phyloP scores from a whole-genome alignment of 2,329 filamentous ascomycete species.

The Macroventuria anomochaeta region DNA sequence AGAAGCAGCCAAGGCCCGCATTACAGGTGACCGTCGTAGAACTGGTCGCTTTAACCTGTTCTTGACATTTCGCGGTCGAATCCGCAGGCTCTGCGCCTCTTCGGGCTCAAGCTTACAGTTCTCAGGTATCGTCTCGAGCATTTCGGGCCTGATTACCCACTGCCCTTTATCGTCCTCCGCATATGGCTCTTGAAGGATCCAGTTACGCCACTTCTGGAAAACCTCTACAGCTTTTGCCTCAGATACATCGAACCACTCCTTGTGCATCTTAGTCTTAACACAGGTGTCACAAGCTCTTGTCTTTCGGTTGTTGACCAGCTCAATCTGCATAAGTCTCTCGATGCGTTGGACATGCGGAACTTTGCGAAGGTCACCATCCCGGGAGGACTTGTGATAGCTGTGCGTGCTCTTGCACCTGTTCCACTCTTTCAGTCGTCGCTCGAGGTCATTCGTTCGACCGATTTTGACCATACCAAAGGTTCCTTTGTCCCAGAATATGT shows the following conservation, averaged over 20 bases:
- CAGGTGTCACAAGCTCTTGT: constrained; percentile 72
- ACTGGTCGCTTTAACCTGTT: too few relatives aligned
- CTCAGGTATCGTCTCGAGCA: not conserved
- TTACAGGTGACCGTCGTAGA: too few relatives aligned
- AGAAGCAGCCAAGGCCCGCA: too few relatives aligned
- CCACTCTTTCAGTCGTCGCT: constrained; percentile 19
- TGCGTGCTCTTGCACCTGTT: constrained; percentile 19
- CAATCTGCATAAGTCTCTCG: constrained; percentile 83
- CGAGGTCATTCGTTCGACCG: constrained; percentile 17
- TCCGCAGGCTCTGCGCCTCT: too few relatives aligned
- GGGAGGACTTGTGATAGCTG: constrained; percentile 12
- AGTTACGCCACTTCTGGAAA: constrained; percentile 22
- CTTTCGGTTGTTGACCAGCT: constrained; percentile 66
- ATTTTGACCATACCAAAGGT: constrained; percentile 27
- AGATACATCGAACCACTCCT: constrained; percentile 86
- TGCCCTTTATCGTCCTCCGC: not conserved
- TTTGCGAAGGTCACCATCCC: constrained; percentile 56
- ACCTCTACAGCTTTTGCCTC: constrained; percentile 15
- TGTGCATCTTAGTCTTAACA: constrained; percentile 76
- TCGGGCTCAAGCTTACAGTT: not conserved
- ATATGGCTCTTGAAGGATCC: constrained; percentile 21
- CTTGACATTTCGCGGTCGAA: too few relatives aligned
- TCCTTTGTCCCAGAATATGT: constrained; percentile 25
- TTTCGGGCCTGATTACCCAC: constrained; percentile 14
- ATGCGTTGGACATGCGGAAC: constrained; percentile 83